Evolutionary conservation across 164 flowering plant species (phyloP).

Genomic region (Magnolia kwangsiensis): DNA sequence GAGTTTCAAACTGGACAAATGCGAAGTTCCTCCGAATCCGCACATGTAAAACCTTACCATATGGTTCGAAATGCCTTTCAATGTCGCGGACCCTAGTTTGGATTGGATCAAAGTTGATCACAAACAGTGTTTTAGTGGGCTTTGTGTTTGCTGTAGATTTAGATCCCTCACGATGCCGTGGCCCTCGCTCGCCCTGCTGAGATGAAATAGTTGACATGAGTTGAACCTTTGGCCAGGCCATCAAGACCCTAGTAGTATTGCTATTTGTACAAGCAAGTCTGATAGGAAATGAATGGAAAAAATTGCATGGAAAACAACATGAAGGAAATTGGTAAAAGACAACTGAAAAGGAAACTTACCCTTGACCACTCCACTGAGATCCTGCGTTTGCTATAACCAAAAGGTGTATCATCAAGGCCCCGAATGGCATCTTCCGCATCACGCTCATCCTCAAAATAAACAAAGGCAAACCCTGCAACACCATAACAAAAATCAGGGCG

Average conservation of each 20-base stretch:
- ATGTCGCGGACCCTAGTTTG: constrained; percentile 66
- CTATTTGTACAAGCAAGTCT: background rate
- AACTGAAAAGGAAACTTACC: constrained; percentile 29
- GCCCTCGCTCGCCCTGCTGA: constrained; percentile 59
- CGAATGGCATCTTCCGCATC: constrained; percentile 94
- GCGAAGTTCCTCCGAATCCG: constrained; percentile 86
- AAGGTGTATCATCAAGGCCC: constrained; percentile 62
- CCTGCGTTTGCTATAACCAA: constrained; percentile 74
- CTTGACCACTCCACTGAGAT: constrained; percentile 93
- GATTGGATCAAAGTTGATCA: constrained; percentile 83
- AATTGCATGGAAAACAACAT: background rate
- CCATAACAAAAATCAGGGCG: background rate
- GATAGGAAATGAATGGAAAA: background rate
- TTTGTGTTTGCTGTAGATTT: constrained; percentile 55
- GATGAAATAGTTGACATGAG: background rate
- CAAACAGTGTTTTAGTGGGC: constrained; percentile 87
- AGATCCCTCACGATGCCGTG: constrained; percentile 53
- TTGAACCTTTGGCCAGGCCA: background rate
- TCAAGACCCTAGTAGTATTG: background rate
- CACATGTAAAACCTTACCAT: constrained; percentile 70
- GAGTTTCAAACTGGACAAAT: constrained; percentile 88
- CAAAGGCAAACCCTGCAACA: constrained; percentile 89
- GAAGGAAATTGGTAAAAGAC: background rate
- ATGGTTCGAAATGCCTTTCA: constrained; percentile 77
- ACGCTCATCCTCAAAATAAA: constrained; percentile 87